Conservation (phyloP, 148 eudicot species). For the Heliamphora exappendiculata region DNA sequence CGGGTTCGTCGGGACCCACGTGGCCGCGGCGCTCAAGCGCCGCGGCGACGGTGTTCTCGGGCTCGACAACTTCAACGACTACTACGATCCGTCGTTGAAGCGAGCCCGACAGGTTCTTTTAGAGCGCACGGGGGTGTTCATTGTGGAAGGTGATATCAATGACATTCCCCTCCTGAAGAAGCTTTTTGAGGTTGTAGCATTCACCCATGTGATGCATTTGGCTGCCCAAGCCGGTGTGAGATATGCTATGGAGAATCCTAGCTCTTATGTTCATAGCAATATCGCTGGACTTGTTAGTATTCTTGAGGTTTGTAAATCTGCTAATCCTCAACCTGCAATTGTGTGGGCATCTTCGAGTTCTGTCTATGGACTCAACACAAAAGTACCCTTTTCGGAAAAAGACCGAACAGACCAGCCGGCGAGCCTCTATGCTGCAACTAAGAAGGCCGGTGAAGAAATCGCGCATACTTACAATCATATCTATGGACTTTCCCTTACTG, state of each 20-base stretch:
- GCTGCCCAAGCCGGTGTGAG: conserved; percentile 90
- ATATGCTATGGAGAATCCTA: conserved; percentile 79
- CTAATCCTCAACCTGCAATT: conserved; percentile 70
- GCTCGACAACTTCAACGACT: conserved; percentile 68
- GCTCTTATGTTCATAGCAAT: conserved; percentile 74
- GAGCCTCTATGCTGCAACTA: conserved; percentile 77
- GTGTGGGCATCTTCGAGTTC: conserved; percentile 85
- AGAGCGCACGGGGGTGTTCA: conserved; percentile 51
- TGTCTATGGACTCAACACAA: conserved; percentile 68
- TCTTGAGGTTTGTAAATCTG: conserved; percentile 68
- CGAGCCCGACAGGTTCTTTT: conserved; percentile 50
- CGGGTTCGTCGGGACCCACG: conserved; percentile 79
- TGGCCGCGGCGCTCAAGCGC: conserved; percentile 54
- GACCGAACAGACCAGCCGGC: conserved; percentile 85
- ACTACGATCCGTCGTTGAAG: conserved; percentile 67
- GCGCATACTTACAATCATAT: conserved; percentile 88
- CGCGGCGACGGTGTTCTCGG: conserved; percentile 78
- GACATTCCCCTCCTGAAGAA: conserved; percentile 42
- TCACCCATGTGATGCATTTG: conserved; percentile 77
- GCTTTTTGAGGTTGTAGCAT: conserved; percentile 51
- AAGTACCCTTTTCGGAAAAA: conserved; percentile 79
- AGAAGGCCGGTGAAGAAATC: conserved; percentile 80
- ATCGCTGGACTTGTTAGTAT: conserved; percentile 68
- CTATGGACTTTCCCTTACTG: conserved; percentile 63
- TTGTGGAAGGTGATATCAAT: conserved; percentile 78